These are phyloP conservation scores for Boletus subcaerulescens DNA, from an alignment of 768 basidiomycete species.

Conservation along the genomic window DNA sequence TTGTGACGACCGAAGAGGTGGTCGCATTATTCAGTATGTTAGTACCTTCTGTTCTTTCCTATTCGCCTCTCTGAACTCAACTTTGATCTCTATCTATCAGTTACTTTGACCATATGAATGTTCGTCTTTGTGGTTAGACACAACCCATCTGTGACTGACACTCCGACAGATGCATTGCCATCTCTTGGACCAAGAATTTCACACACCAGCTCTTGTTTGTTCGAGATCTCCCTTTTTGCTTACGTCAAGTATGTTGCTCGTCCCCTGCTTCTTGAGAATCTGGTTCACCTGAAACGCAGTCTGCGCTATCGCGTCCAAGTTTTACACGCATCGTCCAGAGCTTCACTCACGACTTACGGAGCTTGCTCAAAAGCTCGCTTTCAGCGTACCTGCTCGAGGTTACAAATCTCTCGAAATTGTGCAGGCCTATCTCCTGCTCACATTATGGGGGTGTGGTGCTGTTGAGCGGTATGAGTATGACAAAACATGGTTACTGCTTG, in stretches of 20 bases:
- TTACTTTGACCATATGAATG: constrained; percentile 75
- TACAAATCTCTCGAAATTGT: constrained; percentile 95
- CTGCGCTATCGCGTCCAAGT: constrained; percentile 92
- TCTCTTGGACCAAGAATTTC: constrained; percentile 82
- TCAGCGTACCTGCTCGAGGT: constrained; percentile 78
- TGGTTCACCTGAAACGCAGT: constrained; percentile 46
- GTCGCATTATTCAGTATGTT: constrained; percentile 89
- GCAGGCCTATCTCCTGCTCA: constrained; percentile 88
- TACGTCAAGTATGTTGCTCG: constrained; percentile 70
- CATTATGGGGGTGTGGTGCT: constrained; percentile 90
- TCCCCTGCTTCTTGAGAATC: background rate
- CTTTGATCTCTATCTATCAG: constrained; percentile 33
- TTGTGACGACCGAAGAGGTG: constrained; percentile 86
- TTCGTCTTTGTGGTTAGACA: constrained; percentile 34
- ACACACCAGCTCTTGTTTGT: constrained; percentile 91
- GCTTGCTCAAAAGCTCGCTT: constrained; percentile 84
- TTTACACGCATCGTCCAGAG: constrained; percentile 79
- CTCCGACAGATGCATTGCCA: constrained; percentile 66
- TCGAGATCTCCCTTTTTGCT: constrained; percentile 93
- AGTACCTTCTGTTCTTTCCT: constrained; percentile 29
- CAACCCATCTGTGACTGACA: constrained; percentile 6
- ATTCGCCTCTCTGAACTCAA: constrained; percentile 1
- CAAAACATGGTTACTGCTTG: constrained; percentile 86
- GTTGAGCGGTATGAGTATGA: constrained; percentile 97
- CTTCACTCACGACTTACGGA: constrained; percentile 77